Evolutionary conservation across 176 grass and related monocot genomes (phyloP), one percentile per base, ranked within the genome.

Genomic region (Aegilops umbellulata): DNA sequence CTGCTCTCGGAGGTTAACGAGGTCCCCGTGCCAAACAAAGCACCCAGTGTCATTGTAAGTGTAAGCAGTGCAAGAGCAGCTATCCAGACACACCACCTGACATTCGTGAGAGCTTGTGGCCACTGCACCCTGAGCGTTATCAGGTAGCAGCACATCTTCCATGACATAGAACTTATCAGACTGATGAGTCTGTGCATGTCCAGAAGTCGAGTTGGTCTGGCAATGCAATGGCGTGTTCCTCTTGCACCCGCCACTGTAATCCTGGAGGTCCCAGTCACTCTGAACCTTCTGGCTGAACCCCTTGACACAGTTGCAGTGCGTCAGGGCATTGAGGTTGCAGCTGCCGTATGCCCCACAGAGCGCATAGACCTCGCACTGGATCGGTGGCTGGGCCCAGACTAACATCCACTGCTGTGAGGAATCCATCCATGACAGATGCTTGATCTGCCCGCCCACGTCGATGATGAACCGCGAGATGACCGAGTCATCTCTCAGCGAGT

Each of bases 291-390:
- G 49, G 4, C 39, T 79, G 80, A 97, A 97, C 17, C 95, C 95
- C 51, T 60, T 80, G 61, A 92, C 3, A 25, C 95, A 97, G 47
- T 10, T 92, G 80, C 29, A 30, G 29, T 30, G 29, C 29, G 29
- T 30, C 29, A 85, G 4, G 3, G 3, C 20, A 17, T 63, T 73
- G 55, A 65, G 34, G 46, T 69, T 92, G 81, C 95, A 97, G 72
- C 86, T 91, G 11, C 92, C 92, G 42, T 90, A 97, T 3, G 86
- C 47, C 2, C 95, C 92, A 9, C 95, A 97, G 6, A 92, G 41
- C 0, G 46, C 82, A 15, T 94, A 92, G 5, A 94, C 95, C 17
- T 89, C 86, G 30, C 95, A 97, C 65, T 82, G 80, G 5, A 44
- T 31, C 32, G 16, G 60, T 31, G 95, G 95, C 44, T 89, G 88